Evolutionary conservation across 306 rosid species (phyloP).

Genomic region (Bauhinia variegata): DNA sequence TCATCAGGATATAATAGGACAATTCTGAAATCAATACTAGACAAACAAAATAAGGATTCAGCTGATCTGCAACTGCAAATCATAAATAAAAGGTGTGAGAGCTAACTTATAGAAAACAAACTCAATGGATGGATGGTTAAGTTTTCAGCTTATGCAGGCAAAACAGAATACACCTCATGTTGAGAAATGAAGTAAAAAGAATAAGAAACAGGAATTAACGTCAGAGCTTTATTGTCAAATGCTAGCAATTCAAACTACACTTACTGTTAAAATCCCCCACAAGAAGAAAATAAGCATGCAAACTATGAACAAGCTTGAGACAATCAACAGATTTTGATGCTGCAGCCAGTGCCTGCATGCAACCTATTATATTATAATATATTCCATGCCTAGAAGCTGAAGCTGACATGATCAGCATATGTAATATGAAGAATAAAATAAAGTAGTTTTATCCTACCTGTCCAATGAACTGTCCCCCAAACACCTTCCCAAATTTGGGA

Average conservation of each 20-base stretch:
- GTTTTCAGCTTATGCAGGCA: constrained; percentile 19
- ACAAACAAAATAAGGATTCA: neutral
- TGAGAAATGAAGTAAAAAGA: constrained; percentile 2
- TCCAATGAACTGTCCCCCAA: constrained; percentile 91
- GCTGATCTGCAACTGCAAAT: constrained; percentile 11
- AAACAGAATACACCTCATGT: constrained; percentile 25
- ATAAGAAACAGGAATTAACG: constrained; percentile 3
- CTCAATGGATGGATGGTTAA: constrained; percentile 14
- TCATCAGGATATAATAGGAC: constrained; percentile 15
- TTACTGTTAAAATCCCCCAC: constrained; percentile 83
- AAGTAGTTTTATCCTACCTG: constrained; percentile 62
- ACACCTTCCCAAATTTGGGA: constrained; percentile 84
- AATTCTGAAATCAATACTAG: constrained; percentile 3
- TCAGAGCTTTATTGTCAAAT: constrained; percentile 24
- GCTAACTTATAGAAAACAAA: constrained; percentile 12
- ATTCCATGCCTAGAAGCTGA: constrained; percentile 24
- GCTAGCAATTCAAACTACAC: constrained; percentile 44
- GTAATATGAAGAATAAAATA: constrained; percentile 17
- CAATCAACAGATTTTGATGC: constrained; percentile 95
- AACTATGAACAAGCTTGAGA: constrained; percentile 83
- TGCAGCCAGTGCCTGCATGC: constrained; percentile 90
- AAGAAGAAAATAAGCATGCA: constrained; percentile 89
- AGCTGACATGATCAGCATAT: constrained; percentile 30
- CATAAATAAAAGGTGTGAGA: constrained; percentile 18
- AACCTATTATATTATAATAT: constrained; percentile 32